Conservation (phyloP, 1,284 basidiomycete species). For the Porogramme epimiltina region DNA sequence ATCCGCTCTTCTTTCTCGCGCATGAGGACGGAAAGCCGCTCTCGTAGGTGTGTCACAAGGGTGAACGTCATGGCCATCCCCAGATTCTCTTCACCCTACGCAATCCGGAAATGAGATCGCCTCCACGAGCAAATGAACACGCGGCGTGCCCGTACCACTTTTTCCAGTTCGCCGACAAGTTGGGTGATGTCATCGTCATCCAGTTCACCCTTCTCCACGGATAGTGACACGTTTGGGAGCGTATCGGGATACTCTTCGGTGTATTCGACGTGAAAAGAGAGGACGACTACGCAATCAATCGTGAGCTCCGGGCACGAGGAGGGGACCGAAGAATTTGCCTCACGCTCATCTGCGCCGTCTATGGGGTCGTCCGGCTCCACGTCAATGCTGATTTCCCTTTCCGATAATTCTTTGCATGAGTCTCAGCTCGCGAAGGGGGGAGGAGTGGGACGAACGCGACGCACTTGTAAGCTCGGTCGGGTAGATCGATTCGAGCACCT, state of each 20-base stretch:
- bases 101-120: neutral
- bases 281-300: constrained; percentile 64
- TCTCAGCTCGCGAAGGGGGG: constrained; percentile 40
- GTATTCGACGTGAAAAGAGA: constrained; percentile 74
- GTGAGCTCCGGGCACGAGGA: constrained; percentile 1
- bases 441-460: constrained; percentile 41
- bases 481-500: constrained; percentile 97
- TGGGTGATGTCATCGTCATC: constrained; percentile 56
- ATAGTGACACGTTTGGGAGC: constrained; percentile 76
- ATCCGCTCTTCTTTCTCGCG: constrained; percentile 58
- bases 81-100: constrained; percentile 85
- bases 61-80: constrained; percentile 99
- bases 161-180: constrained; percentile 62
- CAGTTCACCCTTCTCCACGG: constrained; percentile 70
- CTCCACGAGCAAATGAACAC: neutral
- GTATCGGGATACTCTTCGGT: constrained; percentile 73
- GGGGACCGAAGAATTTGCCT: constrained; percentile 29
- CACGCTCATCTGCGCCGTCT: constrained; percentile 63
- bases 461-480: constrained; percentile 90
- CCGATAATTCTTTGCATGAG: constrained; percentile 76
- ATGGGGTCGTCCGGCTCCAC: constrained; percentile 85
- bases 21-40: constrained; percentile 72
- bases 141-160: constrained; percentile 49
- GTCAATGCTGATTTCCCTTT: constrained; percentile 81
- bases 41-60: constrained; percentile 84